Evolutionary conservation across 192 early-diverging fungal genomes (phyloP).

Genomic region (Funneliformis geosporum): DNA sequence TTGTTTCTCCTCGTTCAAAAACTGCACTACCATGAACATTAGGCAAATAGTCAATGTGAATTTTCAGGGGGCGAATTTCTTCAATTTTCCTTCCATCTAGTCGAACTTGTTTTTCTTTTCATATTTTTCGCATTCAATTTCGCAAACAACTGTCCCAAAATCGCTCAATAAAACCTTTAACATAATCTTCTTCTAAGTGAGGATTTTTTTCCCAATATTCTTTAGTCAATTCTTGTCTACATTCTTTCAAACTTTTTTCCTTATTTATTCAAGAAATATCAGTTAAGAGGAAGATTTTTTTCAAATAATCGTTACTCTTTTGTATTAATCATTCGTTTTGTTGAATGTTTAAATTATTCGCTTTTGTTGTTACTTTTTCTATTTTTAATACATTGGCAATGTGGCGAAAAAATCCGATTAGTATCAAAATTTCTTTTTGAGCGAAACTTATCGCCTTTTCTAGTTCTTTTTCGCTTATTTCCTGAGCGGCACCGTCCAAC

Average conservation of each 20-base stretch:
- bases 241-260: conserved; percentile 21
- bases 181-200: conserved; percentile 15
- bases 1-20: conserved; percentile 15
- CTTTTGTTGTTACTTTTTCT: not conserved
- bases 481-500: not conserved
- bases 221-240: conserved; percentile 2
- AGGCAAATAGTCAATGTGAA: conserved; percentile 22
- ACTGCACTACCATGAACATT: conserved; percentile 14
- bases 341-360: not conserved
- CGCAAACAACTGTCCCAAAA: conserved; percentile 12
- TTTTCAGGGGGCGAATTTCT: conserved; percentile 15
- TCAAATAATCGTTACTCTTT: not conserved
- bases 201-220: conserved; percentile 11
- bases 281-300: not conserved
- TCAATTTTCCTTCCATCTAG: conserved; percentile 6
- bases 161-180: conserved; percentile 1
- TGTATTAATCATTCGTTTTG: conserved; percentile 5
- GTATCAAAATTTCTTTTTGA: not conserved
- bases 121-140: conserved; percentile 24
- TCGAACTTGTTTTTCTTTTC: conserved; percentile 29
- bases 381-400: conserved; percentile 5
- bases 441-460: not conserved
- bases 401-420: conserved; percentile 23
- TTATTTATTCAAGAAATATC: conserved; percentile 20
- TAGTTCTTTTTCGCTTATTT: conserved; percentile 14